Evolutionary conservation across 495 filamentous ascomycete genomes (phyloP), one percentile per base, ranked within the genome.

Genomic region (Talaromyces borbonicus): DNA sequence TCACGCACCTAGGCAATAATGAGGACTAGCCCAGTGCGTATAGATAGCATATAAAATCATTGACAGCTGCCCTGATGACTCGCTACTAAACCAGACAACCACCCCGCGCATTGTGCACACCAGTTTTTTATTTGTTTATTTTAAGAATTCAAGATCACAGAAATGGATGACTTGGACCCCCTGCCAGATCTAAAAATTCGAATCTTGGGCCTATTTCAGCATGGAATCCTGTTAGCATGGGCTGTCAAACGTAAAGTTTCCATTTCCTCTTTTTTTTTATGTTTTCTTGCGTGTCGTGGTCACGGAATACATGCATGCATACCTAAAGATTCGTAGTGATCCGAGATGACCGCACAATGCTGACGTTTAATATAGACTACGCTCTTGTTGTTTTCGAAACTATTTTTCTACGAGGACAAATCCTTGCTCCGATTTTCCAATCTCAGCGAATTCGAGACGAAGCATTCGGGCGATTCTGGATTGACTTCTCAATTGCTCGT

Each of bases 391-490:
- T 59, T 37, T n/a, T 52, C 3, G 62, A 66, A 43, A 55, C 58
- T 5, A 48, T 69, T 25, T 58, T 67, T 30, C 48, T 52, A n/a
- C 51, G 52, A 0, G 66, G 66, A 9, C 57, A 67, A 33, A 20
- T 67, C 32, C 57, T 71, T 8, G 65, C 66, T 2, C 67, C 67
- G 1, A 42, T 69, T 37, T 52, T 61, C 3, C 57, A 62, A 20
- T 51, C 61, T 2, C 8, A 23, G 2, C 47, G 50, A 48, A 49
- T 71, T 1, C 66, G 66, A 14, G 65, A 68, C 32, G 65, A 69
- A 51, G 63, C 68, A 6, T 71, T 71, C 49, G 59, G 61, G 11
- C 55, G 54, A 22, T 71, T 71, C 55, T 71, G 68, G 68, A 44
- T 68, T 27, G 57, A 58, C 3, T 67, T 71, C 32, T 61, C 49